phyloP scores from a whole-genome alignment of 2,329 filamentous ascomycete genomes.

The Penicillium digitatum region DNA sequence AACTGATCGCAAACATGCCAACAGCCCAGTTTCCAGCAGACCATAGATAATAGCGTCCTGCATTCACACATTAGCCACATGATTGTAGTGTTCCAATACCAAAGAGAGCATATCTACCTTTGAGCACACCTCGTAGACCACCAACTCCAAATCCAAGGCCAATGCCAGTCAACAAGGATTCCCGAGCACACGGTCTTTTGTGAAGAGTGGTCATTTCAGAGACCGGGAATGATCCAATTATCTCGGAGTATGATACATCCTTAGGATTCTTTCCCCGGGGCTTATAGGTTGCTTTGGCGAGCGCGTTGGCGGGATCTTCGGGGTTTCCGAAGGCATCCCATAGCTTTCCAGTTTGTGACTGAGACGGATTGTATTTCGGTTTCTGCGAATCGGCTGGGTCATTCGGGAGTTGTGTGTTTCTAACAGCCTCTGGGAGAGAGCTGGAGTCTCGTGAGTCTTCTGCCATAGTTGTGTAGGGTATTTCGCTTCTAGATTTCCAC shows the following conservation, averaged over 20 bases:
- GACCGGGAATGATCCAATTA: constrained; percentile 46
- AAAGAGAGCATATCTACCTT: constrained; percentile 53
- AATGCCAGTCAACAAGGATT: constrained; percentile 79
- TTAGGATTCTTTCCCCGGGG: constrained; percentile 56
- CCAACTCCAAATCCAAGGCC: constrained; percentile 72
- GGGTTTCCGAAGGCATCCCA: constrained; percentile 48
- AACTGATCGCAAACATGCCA: constrained; percentile 65
- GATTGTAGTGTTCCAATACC: neutral
- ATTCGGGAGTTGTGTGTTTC: constrained; percentile 18
- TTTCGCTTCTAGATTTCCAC: constrained; percentile 1
- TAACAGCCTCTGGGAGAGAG: constrained; percentile 12
- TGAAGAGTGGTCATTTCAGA: constrained; percentile 60
- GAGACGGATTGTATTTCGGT: constrained; percentile 42
- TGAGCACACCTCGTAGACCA: constrained; percentile 67
- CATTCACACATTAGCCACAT: constrained; percentile 10
- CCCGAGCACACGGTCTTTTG: constrained; percentile 76
- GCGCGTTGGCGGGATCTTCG: constrained; percentile 50
- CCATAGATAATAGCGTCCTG: constrained; percentile 54
- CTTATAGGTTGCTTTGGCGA: constrained; percentile 56
- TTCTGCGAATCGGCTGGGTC: constrained; percentile 27
- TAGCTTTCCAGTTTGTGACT: constrained; percentile 47
- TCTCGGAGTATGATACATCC: constrained; percentile 41
- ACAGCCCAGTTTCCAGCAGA: constrained; percentile 82
- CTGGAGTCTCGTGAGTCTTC: constrained; percentile 36
- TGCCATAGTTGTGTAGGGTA: constrained; percentile 34